Evolutionary conservation across 805 yeast genomes (phyloP), one percentile per base, ranked within the genome.

Genomic region (Candida adriatica): DNA sequence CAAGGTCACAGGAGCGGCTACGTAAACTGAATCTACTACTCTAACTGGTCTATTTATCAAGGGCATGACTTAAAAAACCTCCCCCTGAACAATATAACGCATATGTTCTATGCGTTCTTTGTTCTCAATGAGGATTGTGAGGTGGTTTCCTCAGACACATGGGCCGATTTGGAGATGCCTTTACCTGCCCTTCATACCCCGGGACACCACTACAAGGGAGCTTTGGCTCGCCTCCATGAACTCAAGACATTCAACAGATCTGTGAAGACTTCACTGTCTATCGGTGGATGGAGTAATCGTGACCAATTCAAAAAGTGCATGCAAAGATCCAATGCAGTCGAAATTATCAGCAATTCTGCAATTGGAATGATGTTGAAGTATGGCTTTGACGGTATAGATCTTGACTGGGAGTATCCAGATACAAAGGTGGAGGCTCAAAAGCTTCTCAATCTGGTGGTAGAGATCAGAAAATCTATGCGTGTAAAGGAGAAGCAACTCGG

Each of bases 381-480:
- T 49, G 79, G 81, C 0, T 77, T 92, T 48, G 96, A 92, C 53
- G 97, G 98, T 0, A 61, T 90, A 27, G 97, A 92, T 55, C 59
- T 90, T 18, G 98, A 90, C 58, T 90, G 96, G 96, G 98, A 90
- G 56, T 90, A 77, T 48, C 95, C 96, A 1, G 51, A n/a, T 55
- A 6, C 62, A 53, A 25, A 48, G 51, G 1, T 17, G 30, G 3
- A 77, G 82, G 38, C 73, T 75, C 2, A 28, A 45, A 0, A 49
- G 23, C 66, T 74, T 39, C 59, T 69, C 2, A 46, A 50, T 4
- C 39, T 85, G 24, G 53, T 80, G 13, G 43, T 45, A 26, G 38
- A 34, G 11, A 43, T 76, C 16, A 62, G 75, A 25, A 26, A 11
- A 1, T 62, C 48, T 19, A 50, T 82, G 34, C 57, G 62, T 34